Evolutionary conservation across 257 asterid species (phyloP).

Genomic region (Datura wrightii): DNA sequence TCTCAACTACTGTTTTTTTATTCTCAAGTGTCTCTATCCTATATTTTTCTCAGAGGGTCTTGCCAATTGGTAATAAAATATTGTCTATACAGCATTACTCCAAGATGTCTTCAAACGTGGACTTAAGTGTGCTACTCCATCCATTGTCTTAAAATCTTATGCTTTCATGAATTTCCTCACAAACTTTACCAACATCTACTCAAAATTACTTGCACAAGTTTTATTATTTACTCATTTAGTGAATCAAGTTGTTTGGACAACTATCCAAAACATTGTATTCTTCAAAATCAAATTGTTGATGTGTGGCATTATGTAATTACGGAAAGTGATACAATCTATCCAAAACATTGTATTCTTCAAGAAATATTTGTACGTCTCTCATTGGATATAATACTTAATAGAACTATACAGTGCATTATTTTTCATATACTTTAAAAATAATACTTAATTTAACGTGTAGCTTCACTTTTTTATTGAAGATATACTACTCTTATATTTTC

Average conservation of each 20-base stretch:
- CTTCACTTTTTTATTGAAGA: too few relatives aligned
- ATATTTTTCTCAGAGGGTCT: not conserved
- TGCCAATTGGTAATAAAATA: not conserved
- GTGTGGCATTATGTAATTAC: too few relatives aligned
- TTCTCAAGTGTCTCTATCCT: not conserved
- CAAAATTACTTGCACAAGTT: not conserved
- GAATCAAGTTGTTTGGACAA: not conserved
- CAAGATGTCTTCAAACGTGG: not conserved
- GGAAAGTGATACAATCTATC: too few relatives aligned
- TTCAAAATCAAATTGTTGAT: too few relatives aligned
- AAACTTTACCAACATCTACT: conserved; percentile 1
- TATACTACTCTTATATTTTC: too few relatives aligned
- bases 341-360: too few relatives aligned
- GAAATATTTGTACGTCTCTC: too few relatives aligned
- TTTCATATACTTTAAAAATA: too few relatives aligned
- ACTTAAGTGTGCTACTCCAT: conserved; percentile 20
- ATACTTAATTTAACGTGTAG: too few relatives aligned
- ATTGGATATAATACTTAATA: too few relatives aligned
- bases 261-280: too few relatives aligned
- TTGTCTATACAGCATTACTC: not conserved
- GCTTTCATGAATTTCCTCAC: not conserved
- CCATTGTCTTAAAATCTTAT: not conserved
- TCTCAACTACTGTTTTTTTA: not conserved
- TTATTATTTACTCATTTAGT: not conserved
- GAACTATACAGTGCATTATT: too few relatives aligned